A percentile compares a stretch with the other conserved stretches of the same genome.
Conservation (phyloP, 2,329 filamentous ascomycete species). For the Fusarium paranaense region DNA sequence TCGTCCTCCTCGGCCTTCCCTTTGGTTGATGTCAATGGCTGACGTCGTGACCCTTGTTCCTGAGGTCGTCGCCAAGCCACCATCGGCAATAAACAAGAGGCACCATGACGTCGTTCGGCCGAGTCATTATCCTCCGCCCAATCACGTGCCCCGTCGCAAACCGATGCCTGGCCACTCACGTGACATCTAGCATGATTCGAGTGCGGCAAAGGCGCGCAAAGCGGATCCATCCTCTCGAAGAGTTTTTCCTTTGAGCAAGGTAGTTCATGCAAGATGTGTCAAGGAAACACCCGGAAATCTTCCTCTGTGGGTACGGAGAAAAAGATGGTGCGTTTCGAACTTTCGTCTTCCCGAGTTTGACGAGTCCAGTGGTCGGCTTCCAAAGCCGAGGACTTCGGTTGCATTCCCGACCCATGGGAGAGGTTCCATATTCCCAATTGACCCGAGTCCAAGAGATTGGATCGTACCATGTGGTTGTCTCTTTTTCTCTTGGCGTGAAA, state of each 20-base stretch:
- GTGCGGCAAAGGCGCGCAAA: slow-evolving; percentile 11
- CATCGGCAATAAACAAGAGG: background rate
- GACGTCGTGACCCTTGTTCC: background rate
- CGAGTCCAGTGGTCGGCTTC: slow-evolving; percentile 8
- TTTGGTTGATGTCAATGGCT: background rate
- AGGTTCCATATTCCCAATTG: background rate
- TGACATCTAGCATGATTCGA: slow-evolving; percentile 22
- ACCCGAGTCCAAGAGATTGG: background rate
- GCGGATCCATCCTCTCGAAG: slow-evolving; percentile 18
- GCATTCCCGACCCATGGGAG: slow-evolving; percentile 7
- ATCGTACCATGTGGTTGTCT: slow-evolving; percentile 3
- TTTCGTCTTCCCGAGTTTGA: slow-evolving; percentile 1
- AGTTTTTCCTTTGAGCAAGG: slow-evolving; percentile 27
- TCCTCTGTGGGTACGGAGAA: slow-evolving; percentile 3
- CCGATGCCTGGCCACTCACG: background rate
- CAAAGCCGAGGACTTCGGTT: slow-evolving; percentile 10
- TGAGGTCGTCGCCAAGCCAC: slow-evolving; percentile 7
- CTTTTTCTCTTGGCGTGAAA: background rate
- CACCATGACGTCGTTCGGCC: slow-evolving; percentile 24
- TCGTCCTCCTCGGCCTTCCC: background rate
- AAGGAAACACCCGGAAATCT: background rate
- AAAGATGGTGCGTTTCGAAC: slow-evolving; percentile 17
- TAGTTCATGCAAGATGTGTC: slow-evolving; percentile 20
- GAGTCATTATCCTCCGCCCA: background rate
- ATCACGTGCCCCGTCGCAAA: slow-evolving; percentile 17